These are phyloP conservation scores for Begonia peltatifolia DNA, from an alignment of 306 rosid species.

Conservation along the genomic window DNA sequence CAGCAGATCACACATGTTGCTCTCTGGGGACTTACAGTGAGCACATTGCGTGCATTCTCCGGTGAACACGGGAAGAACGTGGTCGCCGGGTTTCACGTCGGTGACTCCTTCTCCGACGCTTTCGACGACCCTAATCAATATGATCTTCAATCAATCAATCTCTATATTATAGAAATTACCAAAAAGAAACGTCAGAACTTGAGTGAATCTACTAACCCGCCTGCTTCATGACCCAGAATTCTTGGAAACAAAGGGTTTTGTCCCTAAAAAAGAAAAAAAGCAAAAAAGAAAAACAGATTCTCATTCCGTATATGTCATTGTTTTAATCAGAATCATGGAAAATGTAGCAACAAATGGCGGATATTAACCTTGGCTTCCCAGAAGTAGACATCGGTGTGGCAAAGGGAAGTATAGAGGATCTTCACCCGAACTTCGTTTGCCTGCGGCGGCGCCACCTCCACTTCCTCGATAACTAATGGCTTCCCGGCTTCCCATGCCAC, in stretches of 20 bases:
- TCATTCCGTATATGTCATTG: background rate
- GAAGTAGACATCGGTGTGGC: constrained; percentile 23
- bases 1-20: constrained; percentile 26
- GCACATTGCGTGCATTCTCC: constrained; percentile 25
- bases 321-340: background rate
- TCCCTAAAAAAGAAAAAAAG: constrained; percentile 7
- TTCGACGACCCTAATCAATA: constrained; percentile 19
- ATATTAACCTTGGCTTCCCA: constrained; percentile 26
- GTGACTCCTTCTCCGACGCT: constrained; percentile 28
- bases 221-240: constrained; percentile 32
- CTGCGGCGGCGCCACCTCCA: constrained; percentile 31
- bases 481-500: constrained; percentile 33
- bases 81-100: constrained; percentile 19
- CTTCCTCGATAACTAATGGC: constrained; percentile 23
- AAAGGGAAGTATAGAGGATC: constrained; percentile 21
- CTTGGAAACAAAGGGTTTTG: constrained; percentile 24
- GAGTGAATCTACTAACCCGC: constrained; percentile 14
- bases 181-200: background rate
- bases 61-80: constrained; percentile 27
- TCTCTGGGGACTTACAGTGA: constrained; percentile 29
- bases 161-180: background rate
- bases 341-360: background rate
- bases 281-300: background rate
- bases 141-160: background rate
- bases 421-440: constrained; percentile 21